Base-by-base conservation (phyloP, 768 basidiomycete species). In the Termitomyces sp. region DNA sequence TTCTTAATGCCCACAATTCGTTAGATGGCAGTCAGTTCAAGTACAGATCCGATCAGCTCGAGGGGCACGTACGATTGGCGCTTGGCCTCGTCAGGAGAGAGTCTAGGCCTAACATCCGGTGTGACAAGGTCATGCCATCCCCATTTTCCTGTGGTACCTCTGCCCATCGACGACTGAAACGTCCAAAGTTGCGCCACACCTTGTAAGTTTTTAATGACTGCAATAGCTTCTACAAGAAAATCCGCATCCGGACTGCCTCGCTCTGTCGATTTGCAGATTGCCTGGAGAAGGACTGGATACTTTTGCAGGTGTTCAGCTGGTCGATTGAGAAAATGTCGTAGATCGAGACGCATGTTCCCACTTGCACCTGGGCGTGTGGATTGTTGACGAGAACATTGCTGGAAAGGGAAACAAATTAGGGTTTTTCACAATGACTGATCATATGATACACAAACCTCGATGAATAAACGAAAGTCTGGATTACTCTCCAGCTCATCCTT, bases 81-180 rank as follows among this genome's bases (percentile, higher is more conserved):
- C 71, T 91, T 91, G 31, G 81, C 76, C 69, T 95, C 94, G 54
- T 89, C 80, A 68, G 89, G 89, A 18, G 82, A 76, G 60, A 95
- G 78, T 3, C 65, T 71, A 61, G 79, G 78, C 58, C 84, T 75
- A 15, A 81, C 69, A 27, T 93, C 90, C 20, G 79, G 77, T 2
- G 88, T 73, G 9, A 95, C 88, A 6, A 97, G 70, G 68, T 95
- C 89, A 66, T 91, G 85, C 95, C 95, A 98, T 61, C 93, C 89
- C 79, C 91, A 86, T 71, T 90, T 93, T 0, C 81, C 83, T 2
- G 88, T 87, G 3, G 80, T 75, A 11, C 94, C 94, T 61, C 86
- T 83, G 1, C 91, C 85, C 88, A 93, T 93, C 0, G 90, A 89
- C 31, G 84, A 81, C 69, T 98, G 95, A 82, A 95, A 98, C 2